Conservation (phyloP, 2,329 filamentous ascomycete genomes). For the Parascedosporium putredinis region DNA sequence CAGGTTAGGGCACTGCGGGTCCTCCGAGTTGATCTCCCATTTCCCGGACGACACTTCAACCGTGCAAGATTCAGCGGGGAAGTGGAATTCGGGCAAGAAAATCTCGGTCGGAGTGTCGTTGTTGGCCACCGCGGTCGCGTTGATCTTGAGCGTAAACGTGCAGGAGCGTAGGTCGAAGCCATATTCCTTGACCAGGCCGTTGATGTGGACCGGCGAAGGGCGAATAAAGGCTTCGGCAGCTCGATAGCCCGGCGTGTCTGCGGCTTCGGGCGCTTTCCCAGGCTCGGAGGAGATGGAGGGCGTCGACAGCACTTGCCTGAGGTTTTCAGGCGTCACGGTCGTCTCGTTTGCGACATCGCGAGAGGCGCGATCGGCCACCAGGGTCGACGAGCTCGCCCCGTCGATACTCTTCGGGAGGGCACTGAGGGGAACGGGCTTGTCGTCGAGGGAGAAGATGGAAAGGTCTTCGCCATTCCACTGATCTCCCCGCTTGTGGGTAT, state of each 20-base stretch:
- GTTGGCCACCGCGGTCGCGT: slow-evolving; percentile 41
- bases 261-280: slow-evolving; percentile 44
- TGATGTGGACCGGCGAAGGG: slow-evolving; percentile 66
- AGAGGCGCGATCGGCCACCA: slow-evolving; percentile 8
- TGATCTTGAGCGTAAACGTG: slow-evolving; percentile 62
- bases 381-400: slow-evolving; percentile 12
- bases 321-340: slow-evolving; percentile 61
- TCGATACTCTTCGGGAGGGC: slow-evolving; percentile 23
- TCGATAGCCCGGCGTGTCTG: slow-evolving; percentile 63
- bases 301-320: slow-evolving; percentile 62
- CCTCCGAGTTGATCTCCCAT: slow-evolving; percentile 73
- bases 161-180: slow-evolving; percentile 77
- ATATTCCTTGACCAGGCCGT: slow-evolving; percentile 59
- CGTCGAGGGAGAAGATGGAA: slow-evolving; percentile 79
- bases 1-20: slow-evolving; percentile 56
- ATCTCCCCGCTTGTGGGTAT: slow-evolving; percentile 81
- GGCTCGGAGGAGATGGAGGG: slow-evolving; percentile 53
- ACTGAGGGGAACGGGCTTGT: slow-evolving; percentile 50
- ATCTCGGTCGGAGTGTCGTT: slow-evolving; percentile 67
- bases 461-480: slow-evolving; percentile 97
- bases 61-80: slow-evolving; percentile 60
- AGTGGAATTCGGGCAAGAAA: slow-evolving; percentile 87
- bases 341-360: slow-evolving; percentile 39
- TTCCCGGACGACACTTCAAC: slow-evolving; percentile 77
- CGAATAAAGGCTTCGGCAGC: slow-evolving; percentile 90